These are phyloP conservation scores for Xylona heveae DNA, from an alignment of 495 filamentous ascomycete species.

Conservation along the genomic window DNA sequence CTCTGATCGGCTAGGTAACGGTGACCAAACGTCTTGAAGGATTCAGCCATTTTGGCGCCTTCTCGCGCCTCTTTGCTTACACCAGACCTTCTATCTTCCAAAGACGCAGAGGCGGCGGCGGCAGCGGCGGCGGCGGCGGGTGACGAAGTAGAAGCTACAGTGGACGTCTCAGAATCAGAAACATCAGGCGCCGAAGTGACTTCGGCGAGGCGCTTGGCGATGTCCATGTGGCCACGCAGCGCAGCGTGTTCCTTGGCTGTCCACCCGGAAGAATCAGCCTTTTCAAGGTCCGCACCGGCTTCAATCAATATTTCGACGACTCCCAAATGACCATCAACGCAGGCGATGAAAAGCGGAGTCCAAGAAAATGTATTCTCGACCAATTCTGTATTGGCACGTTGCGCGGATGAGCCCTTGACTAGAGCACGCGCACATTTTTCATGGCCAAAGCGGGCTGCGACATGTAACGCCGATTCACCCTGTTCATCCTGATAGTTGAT, in stretches of 20 bases:
- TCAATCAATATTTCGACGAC: constrained; percentile 51
- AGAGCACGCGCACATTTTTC: constrained; percentile 56
- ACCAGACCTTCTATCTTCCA: constrained; percentile 31
- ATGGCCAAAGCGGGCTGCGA: constrained; percentile 79
- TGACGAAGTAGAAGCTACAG: constrained; percentile 16
- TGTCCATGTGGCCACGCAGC: constrained; percentile 62
- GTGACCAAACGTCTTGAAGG: constrained; percentile 89
- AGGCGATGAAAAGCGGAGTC: constrained; percentile 83
- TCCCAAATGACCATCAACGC: constrained; percentile 60
- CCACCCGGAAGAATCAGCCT: constrained; percentile 74
- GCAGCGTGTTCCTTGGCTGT: constrained; percentile 86
- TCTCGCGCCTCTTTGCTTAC: constrained; percentile 17
- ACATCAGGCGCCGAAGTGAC: constrained; percentile 21
- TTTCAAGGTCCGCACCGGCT: constrained; percentile 52
- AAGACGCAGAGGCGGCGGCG: constrained; percentile 18
- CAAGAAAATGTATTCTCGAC: constrained; percentile 72
- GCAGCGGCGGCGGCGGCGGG: constrained; percentile 26
- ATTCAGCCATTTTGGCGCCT: constrained; percentile 30
- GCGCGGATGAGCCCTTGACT: constrained; percentile 40
- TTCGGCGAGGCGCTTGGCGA: constrained; percentile 44
- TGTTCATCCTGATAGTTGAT: constrained; percentile 85
- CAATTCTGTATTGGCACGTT: constrained; percentile 56
- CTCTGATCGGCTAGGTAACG: constrained; percentile 77
- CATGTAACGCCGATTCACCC: constrained; percentile 83
- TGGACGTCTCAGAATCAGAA: constrained; percentile 13